These are phyloP conservation scores for Hirschfeldia incana DNA, from an alignment of 345 rosid genomes.

Conservation along the genomic window DNA sequence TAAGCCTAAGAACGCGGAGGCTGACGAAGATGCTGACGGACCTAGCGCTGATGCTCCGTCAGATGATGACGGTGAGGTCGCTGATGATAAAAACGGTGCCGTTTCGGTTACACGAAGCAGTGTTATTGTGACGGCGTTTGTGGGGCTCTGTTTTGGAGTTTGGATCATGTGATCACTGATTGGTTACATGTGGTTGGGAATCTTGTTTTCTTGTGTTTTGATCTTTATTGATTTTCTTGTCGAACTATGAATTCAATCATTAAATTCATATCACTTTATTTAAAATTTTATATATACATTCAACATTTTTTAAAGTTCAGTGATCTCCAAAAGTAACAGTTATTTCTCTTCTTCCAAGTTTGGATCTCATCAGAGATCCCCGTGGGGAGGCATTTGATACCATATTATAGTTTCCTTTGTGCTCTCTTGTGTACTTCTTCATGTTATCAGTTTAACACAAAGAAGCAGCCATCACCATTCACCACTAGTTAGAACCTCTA, in stretches of 20 bases:
- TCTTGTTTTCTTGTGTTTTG: background rate
- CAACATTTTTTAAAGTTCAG: background rate
- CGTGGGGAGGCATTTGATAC: background rate
- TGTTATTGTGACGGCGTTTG: constrained; percentile 36
- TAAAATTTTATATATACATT: background rate
- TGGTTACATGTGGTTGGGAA: constrained; percentile 14
- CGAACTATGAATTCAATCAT: constrained; percentile 44
- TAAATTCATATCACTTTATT: background rate
- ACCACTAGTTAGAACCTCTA: background rate
- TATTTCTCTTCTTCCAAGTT: background rate
- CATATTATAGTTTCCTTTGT: background rate
- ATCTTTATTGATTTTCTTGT: background rate
- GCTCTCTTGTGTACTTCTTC: background rate
- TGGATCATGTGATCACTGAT: constrained; percentile 11
- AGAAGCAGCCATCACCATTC: background rate
- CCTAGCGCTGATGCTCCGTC: constrained; percentile 63
- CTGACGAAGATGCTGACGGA: constrained; percentile 43
- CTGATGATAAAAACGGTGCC: constrained; percentile 55
- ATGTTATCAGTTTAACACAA: background rate
- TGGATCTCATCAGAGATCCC: background rate
- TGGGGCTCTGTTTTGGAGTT: constrained; percentile 51
- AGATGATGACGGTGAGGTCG: constrained; percentile 53
- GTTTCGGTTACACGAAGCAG: background rate
- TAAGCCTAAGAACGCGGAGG: constrained; percentile 37
- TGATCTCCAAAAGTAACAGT: background rate